Evolutionary conservation across 495 filamentous ascomycete genomes (phyloP), one percentile per base, ranked within the genome.

Genomic region (Umbilicaria muhlenbergii): DNA sequence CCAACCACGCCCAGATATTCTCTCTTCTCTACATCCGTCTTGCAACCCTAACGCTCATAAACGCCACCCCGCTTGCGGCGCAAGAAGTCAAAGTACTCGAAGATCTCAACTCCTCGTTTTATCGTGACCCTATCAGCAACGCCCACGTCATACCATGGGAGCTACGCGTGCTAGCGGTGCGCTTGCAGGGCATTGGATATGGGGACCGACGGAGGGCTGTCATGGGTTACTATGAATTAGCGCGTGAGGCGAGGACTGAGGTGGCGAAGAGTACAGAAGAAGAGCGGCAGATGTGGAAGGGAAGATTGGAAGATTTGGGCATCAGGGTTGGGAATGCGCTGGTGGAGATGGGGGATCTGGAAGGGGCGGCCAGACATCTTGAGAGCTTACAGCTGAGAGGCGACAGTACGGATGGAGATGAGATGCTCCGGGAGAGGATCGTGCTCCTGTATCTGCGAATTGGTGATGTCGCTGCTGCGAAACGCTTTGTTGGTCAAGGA

Each of bases 281-380:
- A 13, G 70, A 71, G 31, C 61, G 63, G 11, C 56, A 64, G 39
- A 48, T 80, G 34, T 96, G 89, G 91, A 71, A 66, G 49, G 58
- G 58, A 1, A 48, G 91, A 34, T 60, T 94, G 4, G 60, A 60
- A 10, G 86, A 94, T 41, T 61, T 94, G 0, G 88, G 88, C 0
- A 57, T 94, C 10, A 60, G 80, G 38, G 83, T 84, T 10, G 88
- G 78, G 0, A 83, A 85, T 53, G 78, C 80, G 21, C 56, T 96
- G 41, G 70, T 94, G 3, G 88, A 95, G 63, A 93, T 93, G 84
- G 85, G 86, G 6, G 87, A 96, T 58, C 53, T 89, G 2, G 74
- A 76, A 41, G 80, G 78, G 7, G 91, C 88, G 2, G 71, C 59
- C n/a, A 59, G 77, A 37, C 80, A 86, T 51, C 62, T 98, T 1